Evolutionary conservation across 2,329 filamentous ascomycete species (phyloP).

Genomic region (Arthrobotrys iridis): DNA sequence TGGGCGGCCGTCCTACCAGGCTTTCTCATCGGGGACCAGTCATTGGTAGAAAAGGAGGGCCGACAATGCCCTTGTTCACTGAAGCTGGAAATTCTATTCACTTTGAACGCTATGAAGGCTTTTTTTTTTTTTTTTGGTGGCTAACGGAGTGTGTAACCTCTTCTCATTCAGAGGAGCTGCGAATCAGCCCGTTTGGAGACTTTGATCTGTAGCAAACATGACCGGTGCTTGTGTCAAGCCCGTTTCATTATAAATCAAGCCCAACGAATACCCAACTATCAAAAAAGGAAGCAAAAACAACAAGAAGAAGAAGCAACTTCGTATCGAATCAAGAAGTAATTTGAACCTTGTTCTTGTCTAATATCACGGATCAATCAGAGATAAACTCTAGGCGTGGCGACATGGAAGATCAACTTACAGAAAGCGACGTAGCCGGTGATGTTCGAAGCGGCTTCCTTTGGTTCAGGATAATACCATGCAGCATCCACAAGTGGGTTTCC

Average conservation of each 20-base stretch:
- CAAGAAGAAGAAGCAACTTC: background rate
- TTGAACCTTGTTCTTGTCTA: slow-evolving; percentile 49
- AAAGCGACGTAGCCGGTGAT: slow-evolving; percentile 70
- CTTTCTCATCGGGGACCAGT: slow-evolving; percentile 35
- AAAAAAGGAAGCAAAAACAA: slow-evolving; percentile 15
- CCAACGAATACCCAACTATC: slow-evolving; percentile 1
- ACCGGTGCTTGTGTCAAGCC: slow-evolving; percentile 38
- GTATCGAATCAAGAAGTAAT: slow-evolving; percentile 13
- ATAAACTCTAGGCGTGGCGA: background rate
- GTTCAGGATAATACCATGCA: slow-evolving; percentile 70
- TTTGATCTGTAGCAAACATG: slow-evolving; percentile 33
- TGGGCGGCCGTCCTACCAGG: slow-evolving; percentile 29
- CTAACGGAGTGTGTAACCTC: slow-evolving; percentile 1
- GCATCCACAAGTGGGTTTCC: slow-evolving; percentile 55
- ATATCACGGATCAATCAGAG: background rate
- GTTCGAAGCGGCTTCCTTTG: slow-evolving; percentile 65
- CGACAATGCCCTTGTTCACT: slow-evolving; percentile 46
- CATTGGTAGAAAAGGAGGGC: slow-evolving; percentile 23
- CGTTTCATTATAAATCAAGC: slow-evolving; percentile 32
- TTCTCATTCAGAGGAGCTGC: slow-evolving; percentile 6
- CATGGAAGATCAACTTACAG: slow-evolving; percentile 63
- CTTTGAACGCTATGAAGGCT: slow-evolving; percentile 6
- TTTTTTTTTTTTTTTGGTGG: slow-evolving; percentile 1
- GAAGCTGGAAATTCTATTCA: slow-evolving; percentile 17
- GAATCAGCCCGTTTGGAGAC: background rate